A percentile compares a stretch with the other conserved stretches of the same genome.
phyloP scores from a whole-genome alignment of 2,329 filamentous ascomycete genomes.

The Sclerotinia spermophila region DNA sequence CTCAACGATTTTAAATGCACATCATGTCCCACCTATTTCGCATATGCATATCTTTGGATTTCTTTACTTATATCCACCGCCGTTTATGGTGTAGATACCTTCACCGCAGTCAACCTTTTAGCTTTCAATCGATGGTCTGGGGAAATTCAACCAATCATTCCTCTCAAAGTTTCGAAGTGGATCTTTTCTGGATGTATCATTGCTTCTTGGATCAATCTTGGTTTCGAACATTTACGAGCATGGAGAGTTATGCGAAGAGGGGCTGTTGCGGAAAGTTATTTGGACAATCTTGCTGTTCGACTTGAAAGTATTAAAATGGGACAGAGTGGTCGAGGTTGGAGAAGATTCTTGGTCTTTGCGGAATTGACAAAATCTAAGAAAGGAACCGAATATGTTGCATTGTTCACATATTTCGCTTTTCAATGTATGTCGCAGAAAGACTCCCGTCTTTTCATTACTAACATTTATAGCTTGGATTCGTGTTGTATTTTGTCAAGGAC shows the following conservation, averaged over 20 bases:
- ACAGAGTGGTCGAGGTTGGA: constrained; percentile 70
- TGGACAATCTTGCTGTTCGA: constrained; percentile 81
- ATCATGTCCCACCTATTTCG: constrained; percentile 72
- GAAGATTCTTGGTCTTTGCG: constrained; percentile 72
- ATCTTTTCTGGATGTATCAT: constrained; percentile 93
- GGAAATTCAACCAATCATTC: constrained; percentile 73
- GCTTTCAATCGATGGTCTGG: constrained; percentile 87
- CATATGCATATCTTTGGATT: constrained; percentile 82
- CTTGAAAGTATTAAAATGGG: constrained; percentile 78
- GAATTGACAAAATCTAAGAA: constrained; percentile 69
- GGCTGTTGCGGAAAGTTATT: constrained; percentile 85
- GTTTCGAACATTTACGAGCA: constrained; percentile 76
- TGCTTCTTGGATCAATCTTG: constrained; percentile 77
- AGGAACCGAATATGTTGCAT: constrained; percentile 67
- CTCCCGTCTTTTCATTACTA: constrained; percentile 16
- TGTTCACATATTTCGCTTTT: constrained; percentile 68
- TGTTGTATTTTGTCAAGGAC: constrained; percentile 84
- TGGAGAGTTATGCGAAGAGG: constrained; percentile 76
- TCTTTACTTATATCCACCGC: constrained; percentile 74
- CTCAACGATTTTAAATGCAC: constrained; percentile 78
- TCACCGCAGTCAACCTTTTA: constrained; percentile 87
- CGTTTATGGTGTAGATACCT: constrained; percentile 86
- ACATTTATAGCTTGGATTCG: constrained; percentile 69
- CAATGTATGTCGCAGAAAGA: constrained; percentile 47
- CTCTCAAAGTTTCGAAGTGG: constrained; percentile 80